phyloP scores from a whole-genome alignment of 768 basidiomycete species.

The Boletus barrowsii region DNA sequence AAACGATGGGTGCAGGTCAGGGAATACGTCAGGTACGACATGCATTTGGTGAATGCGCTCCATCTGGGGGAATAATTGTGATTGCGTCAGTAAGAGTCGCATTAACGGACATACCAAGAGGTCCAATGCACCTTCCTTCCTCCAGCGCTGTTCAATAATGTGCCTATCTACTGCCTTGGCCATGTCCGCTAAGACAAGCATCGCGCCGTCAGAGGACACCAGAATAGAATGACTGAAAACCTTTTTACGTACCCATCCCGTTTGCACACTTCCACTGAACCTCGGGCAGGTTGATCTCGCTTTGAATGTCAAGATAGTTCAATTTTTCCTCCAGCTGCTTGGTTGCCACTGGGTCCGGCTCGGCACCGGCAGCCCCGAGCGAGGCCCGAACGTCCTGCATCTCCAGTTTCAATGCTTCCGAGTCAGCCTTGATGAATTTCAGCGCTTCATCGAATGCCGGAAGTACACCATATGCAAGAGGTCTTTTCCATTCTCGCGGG shows the following conservation, averaged over 20 bases:
- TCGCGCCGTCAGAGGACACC: neutral
- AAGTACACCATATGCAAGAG: constrained; percentile 58
- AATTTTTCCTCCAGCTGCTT: constrained; percentile 48
- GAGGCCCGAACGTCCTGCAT: constrained; percentile 20
- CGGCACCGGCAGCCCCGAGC: constrained; percentile 22
- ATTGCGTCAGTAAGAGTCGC: neutral
- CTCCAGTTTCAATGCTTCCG: constrained; percentile 40
- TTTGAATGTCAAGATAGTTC: constrained; percentile 70
- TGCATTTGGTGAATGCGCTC: constrained; percentile 90
- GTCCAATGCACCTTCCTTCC: constrained; percentile 79
- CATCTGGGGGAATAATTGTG: constrained; percentile 55
- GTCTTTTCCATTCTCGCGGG: constrained; percentile 63
- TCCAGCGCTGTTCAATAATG: constrained; percentile 81
- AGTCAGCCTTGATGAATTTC: constrained; percentile 63
- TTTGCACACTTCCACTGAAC: constrained; percentile 76
- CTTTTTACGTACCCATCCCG: constrained; percentile 63
- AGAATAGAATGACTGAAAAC: neutral
- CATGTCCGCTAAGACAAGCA: constrained; percentile 53
- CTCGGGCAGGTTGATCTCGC: constrained; percentile 79
- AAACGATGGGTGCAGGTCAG: constrained; percentile 64
- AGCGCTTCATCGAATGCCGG: constrained; percentile 87
- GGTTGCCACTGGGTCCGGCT: constrained; percentile 36
- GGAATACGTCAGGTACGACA: constrained; percentile 84
- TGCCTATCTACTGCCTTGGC: constrained; percentile 70
- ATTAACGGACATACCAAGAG: constrained; percentile 51